Base-by-base conservation (phyloP, 148 eudicot genomes). In the Chenopodium berlandieri region DNA sequence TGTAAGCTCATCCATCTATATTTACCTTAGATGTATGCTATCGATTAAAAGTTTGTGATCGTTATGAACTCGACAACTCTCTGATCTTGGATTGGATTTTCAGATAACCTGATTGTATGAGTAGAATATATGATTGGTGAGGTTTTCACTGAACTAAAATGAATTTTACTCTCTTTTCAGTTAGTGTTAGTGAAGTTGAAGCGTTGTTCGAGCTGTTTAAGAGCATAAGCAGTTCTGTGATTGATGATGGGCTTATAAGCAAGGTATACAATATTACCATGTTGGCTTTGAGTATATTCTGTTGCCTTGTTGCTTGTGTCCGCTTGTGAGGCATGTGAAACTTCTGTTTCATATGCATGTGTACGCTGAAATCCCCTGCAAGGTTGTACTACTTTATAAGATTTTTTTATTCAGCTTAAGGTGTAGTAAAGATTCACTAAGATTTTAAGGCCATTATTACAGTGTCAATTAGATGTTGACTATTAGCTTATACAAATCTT, bases 111-210 rank as follows among this genome's bases (percentile, higher is more conserved):
- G 19, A 68, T 40, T 20, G 47, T 71, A 19, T 40, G 75, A 71
- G 75, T 71, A 0, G 52, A 71, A 40, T 44, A 10, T 40, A 13
- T 40, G 25, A 25, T 52, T 25, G 47, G 34, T 13, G 11, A 9
- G 14, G 27, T 50, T 12, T 52, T 1, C 23, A 22, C 14, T 17
- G 9, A 7, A 31, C 68, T 80, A 40, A 74, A 1, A 9, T 60
- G 9, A 5, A 19, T 75, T 13, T 66, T 9, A 1, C 75, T 80
- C 31, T 64, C 16, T 22, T 64, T 88, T 74, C 72, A 96, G 99
- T 96, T 82, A 96, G 95, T 78, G 99, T 96, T 5, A 96, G 99
- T 88, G 99, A 96, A 88, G 99, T 96, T 74, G 99, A 96, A 90
- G 99, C 99, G 75, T 79, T 96, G 22, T 96, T 91, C 86, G 98